These are phyloP conservation scores for Gynochthodes officinalis DNA, from an alignment of 257 asterid species.

Conservation along the genomic window DNA sequence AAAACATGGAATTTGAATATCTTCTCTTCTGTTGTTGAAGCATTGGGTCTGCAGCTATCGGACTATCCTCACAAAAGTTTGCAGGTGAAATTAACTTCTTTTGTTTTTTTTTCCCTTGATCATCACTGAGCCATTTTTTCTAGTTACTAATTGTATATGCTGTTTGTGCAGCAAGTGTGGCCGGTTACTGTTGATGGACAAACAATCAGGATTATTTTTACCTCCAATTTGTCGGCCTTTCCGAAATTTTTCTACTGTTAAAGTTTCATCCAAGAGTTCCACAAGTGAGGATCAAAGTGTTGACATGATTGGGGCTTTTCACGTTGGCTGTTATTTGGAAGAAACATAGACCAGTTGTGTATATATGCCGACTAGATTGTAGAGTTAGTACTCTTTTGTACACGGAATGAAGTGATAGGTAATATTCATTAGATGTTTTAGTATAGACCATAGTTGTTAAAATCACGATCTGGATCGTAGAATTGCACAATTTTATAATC, in stretches of 20 bases:
- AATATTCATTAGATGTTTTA: too few relatives aligned
- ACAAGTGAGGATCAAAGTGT: conserved; percentile 27
- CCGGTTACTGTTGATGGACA: conserved; percentile 73
- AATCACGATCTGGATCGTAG: too few relatives aligned
- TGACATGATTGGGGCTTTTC: conserved; percentile 52
- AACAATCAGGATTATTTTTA: conserved; percentile 60
- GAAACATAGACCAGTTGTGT: conserved; percentile 29
- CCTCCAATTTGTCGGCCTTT: conserved; percentile 80
- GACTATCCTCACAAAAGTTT: conserved; percentile 59
- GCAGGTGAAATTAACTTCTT: conserved; percentile 50
- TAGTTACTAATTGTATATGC: conserved; percentile 5
- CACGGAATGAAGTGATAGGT: not conserved
- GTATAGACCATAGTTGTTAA: too few relatives aligned
- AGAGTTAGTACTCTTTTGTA: not conserved
- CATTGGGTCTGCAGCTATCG: conserved; percentile 87
- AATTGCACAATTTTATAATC: too few relatives aligned
- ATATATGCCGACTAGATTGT: not conserved
- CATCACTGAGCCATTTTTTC: not conserved
- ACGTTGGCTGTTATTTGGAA: conserved; percentile 63
- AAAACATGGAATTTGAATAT: conserved; percentile 3
- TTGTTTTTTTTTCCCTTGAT: not conserved
- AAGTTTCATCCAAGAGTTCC: conserved; percentile 29
- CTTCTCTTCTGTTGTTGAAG: conserved; percentile 32
- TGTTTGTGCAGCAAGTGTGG: conserved; percentile 67
- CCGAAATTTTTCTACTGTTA: conserved; percentile 37